These are phyloP conservation scores for Takashimella tepidaria DNA, from an alignment of 1,284 basidiomycete genomes.

Conservation along the genomic window DNA sequence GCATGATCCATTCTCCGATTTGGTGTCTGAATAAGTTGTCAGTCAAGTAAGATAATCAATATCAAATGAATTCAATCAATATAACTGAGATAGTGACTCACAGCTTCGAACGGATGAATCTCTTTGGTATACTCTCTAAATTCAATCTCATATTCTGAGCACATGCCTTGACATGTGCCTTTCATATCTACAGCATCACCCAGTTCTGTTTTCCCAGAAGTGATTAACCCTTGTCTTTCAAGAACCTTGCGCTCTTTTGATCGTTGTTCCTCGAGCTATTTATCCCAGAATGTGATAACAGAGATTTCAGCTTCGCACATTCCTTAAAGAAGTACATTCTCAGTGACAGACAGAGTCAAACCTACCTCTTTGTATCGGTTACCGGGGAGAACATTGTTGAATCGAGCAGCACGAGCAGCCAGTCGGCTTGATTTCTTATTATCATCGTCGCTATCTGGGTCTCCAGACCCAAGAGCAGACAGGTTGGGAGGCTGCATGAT, in stretches of 20 bases:
- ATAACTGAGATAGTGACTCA: conserved; percentile 54
- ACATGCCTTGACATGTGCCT: conserved; percentile 91
- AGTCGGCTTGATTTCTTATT: conserved; percentile 22
- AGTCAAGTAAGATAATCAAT: too few species aligned
- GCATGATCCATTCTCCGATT: conserved; percentile 70
- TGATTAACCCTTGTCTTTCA: conserved; percentile 80
- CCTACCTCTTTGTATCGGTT: conserved; percentile 46
- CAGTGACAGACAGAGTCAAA: background rate
- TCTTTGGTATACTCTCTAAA: conserved; percentile 86
- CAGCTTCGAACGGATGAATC: conserved; percentile 78
- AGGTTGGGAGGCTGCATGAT: background rate
- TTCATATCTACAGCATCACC: conserved; percentile 83
- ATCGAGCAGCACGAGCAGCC: conserved; percentile 41
- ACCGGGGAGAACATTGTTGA: conserved; percentile 41
- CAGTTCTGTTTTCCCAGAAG: conserved; percentile 74
- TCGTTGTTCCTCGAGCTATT: conserved; percentile 54
- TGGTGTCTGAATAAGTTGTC: conserved; percentile 32
- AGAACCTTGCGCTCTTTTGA: conserved; percentile 68
- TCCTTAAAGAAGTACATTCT: too few species aligned
- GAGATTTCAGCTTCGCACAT: too few species aligned
- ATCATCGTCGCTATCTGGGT: conserved; percentile 35
- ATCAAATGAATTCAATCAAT: too few species aligned
- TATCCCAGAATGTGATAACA: too few species aligned
- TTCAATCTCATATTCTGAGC: conserved; percentile 86
- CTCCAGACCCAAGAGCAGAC: conserved; percentile 17